Conservation (phyloP, 352 stramenopile species). For the Globisporangium irregulare region DNA sequence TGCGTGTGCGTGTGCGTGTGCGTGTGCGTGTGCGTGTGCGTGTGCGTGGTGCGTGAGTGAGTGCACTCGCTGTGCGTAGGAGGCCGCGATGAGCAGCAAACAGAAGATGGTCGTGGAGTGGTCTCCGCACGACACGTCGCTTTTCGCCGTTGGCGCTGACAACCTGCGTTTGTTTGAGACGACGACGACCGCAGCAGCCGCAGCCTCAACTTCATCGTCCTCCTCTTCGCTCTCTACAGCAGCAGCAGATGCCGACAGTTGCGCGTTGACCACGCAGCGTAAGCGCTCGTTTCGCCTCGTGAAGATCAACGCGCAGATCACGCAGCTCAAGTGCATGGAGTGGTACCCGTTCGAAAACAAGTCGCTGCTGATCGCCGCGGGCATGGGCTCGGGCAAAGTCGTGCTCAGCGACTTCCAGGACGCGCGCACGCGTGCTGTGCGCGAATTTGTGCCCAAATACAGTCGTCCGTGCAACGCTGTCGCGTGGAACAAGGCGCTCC, state of each 20-base stretch:
- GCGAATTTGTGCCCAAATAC: slow-evolving; percentile 82
- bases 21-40: not conserved
- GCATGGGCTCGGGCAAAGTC: slow-evolving; percentile 75
- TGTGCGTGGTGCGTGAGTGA: not conserved
- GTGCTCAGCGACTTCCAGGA: slow-evolving; percentile 82
- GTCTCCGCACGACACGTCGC: slow-evolving; percentile 76
- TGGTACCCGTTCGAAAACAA: slow-evolving; percentile 81
- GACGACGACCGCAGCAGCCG: slow-evolving; percentile 17
- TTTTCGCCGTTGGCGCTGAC: slow-evolving; percentile 82
- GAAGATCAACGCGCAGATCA: slow-evolving; percentile 73
- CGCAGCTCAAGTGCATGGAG: slow-evolving; percentile 81
- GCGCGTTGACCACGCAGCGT: slow-evolving; percentile 57
- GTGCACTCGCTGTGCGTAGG: not conserved
- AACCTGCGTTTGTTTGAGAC: slow-evolving; percentile 84
- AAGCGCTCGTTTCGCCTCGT: slow-evolving; percentile 82
- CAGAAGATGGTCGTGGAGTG: slow-evolving; percentile 72
- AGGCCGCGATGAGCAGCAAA: slow-evolving; percentile 71
- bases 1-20: not conserved
- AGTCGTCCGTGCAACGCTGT: slow-evolving; percentile 80
- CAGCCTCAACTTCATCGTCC: slow-evolving; percentile 3
- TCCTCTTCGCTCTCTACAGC: not conserved
- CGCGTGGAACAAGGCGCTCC: slow-evolving; percentile 72
- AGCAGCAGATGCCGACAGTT: not conserved
- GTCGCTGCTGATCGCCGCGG: slow-evolving; percentile 70
- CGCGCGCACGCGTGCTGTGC: slow-evolving; percentile 51